Evolutionary conservation across 805 yeast species (phyloP), one percentile per base, ranked within the genome.

Genomic region (Candida insectorum): DNA sequence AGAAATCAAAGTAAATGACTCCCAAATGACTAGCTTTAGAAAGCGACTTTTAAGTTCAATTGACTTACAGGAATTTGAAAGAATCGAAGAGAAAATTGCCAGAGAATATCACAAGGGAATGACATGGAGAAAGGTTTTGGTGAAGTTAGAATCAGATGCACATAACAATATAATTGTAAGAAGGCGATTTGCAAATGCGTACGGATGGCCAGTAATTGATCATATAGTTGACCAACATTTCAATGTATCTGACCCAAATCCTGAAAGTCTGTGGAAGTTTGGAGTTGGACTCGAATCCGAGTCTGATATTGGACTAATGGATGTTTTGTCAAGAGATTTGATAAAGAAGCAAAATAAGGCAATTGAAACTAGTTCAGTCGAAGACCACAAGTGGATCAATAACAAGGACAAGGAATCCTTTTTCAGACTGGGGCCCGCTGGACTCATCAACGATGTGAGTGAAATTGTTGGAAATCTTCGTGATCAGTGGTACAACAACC

Each of bases 151-250:
- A 43, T 96, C 97, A 0, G 98, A 91, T 56, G 96, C 98, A 0
- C 98, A 91, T 52, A 91, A 91, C 50, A 91, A 88, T 50, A 88
- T 93, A 18, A 71, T 86, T 17, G 97, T 91, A 1, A 67, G 98
- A 42, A 70, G 98, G 45, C 63, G 85, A 41, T 93, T 85, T 65
- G 81, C 94, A 5, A 91, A 91, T 59, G 93, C 96, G 0, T 89
- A 82, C 59, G 98, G 98, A 2, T 87, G 96, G 93, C 86, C 85
- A 1, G 95, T 87, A 0, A 69, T 91, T n/a, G 82, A 81, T 27
- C 96, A 91, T 56, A 49, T 89, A 44, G 85, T 83, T 1, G 65
- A 73, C 11, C 73, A 75, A 34, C 93, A 85, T 60, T 85, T 85
- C 54, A 50, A 33, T 1, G 38, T 27, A 7, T 45, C 38, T 6